Conservation (phyloP, 2,329 filamentous ascomycete species). For the Paramyrothecium roridum region DNA sequence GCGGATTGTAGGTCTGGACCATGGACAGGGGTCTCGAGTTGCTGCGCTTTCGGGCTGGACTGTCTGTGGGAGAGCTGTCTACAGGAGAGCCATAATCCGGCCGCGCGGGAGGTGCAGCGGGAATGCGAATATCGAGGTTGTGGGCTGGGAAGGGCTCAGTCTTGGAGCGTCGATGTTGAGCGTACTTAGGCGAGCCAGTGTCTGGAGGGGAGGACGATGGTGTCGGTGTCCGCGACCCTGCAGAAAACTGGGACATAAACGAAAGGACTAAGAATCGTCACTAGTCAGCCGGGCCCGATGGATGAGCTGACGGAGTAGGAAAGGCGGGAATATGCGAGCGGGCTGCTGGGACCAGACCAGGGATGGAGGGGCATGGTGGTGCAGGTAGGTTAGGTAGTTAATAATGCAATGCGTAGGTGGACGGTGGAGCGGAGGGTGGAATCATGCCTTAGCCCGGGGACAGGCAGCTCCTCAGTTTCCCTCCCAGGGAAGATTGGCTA, state of each 20-base stretch:
- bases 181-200: constrained; percentile 25
- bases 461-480: neutral
- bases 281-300: constrained; percentile 13
- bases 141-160: constrained; percentile 30
- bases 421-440: neutral
- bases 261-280: constrained; percentile 63
- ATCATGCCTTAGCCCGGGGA: neutral
- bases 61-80: constrained; percentile 39
- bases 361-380: neutral
- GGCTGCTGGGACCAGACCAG: neutral
- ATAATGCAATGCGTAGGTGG: neutral
- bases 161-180: constrained; percentile 23
- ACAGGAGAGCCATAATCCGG: constrained; percentile 40
- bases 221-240: constrained; percentile 41
- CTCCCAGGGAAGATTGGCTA: no score
- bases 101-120: constrained; percentile 33
- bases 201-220: constrained; percentile 41
- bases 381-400: neutral
- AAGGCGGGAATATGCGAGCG: neutral
- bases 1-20: constrained; percentile 80
- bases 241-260: constrained; percentile 80
- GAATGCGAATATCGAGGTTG: constrained; percentile 32
- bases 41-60: constrained; percentile 41
- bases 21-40: constrained; percentile 77
- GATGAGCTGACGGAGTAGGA: neutral